These are phyloP conservation scores for Fusarium napiforme DNA, from an alignment of 2,329 filamentous ascomycete genomes.

Conservation along the genomic window DNA sequence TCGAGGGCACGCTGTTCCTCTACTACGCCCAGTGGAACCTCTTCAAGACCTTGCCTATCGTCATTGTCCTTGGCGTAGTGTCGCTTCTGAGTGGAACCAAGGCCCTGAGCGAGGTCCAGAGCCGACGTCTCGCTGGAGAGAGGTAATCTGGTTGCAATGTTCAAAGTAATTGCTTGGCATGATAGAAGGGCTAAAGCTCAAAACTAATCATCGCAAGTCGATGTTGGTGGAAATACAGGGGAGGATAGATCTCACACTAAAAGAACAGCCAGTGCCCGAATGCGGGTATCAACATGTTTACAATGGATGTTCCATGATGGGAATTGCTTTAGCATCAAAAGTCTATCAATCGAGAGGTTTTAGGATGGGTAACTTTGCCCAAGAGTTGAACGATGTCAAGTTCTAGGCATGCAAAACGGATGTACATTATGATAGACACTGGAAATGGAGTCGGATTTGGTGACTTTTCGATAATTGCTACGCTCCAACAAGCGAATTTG, in stretches of 20 bases:
- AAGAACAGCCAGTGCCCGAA: not conserved
- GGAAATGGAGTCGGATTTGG: slow-evolving; percentile 3
- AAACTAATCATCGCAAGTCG: not conserved
- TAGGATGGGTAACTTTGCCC: not conserved
- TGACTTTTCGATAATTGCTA: not conserved
- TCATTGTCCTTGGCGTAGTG: slow-evolving; percentile 73
- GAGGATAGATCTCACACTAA: slow-evolving; percentile 3
- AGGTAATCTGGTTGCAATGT: slow-evolving; percentile 52
- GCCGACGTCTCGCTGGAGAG: slow-evolving; percentile 81
- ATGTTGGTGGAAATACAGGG: not conserved
- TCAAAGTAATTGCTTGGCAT: slow-evolving; percentile 3
- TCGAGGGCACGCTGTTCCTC: slow-evolving; percentile 93
- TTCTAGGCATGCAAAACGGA: slow-evolving; percentile 1
- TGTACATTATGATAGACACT: slow-evolving; percentile 28
- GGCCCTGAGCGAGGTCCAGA: slow-evolving; percentile 92
- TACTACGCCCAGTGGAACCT: slow-evolving; percentile 95
- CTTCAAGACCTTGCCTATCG: slow-evolving; percentile 85
- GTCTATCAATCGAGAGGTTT: not conserved
- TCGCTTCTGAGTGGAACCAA: slow-evolving; percentile 89
- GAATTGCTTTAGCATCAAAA: slow-evolving; percentile 10
- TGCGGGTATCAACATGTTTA: not conserved
- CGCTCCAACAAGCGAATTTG: not conserved
- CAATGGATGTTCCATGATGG: not conserved
- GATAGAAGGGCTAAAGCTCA: slow-evolving; percentile 14
- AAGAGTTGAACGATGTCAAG: not conserved